Evolutionary conservation across 2,329 filamentous ascomycete genomes (phyloP).

Genomic region (Botrytis squamosa): DNA sequence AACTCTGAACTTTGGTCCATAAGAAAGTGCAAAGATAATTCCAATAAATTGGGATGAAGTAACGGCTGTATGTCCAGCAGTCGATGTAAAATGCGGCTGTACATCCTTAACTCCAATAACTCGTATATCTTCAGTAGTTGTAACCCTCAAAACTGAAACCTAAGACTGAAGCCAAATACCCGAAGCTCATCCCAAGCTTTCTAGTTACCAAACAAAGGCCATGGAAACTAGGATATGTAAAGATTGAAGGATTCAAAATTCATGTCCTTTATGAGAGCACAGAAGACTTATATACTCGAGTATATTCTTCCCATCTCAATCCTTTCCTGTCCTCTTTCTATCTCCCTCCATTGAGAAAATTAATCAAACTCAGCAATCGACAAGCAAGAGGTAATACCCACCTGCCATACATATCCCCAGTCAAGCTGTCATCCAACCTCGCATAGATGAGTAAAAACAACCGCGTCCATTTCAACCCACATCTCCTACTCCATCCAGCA

Average conservation of each 20-base stretch:
- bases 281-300: not conserved
- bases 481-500: not conserved
- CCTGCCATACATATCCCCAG: not conserved
- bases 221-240: not conserved
- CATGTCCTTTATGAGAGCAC: not conserved
- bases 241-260: not conserved
- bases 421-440: not conserved
- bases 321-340: not conserved
- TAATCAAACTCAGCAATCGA: not conserved
- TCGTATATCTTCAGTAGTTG: not conserved
- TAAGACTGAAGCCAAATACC: not conserved
- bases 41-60: not conserved
- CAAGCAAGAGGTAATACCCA: not conserved
- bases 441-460: not conserved
- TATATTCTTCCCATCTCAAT: not conserved
- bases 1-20: not conserved
- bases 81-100: not conserved
- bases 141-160: not conserved
- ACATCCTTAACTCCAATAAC: not conserved
- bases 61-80: not conserved
- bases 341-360: not conserved
- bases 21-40: not conserved
- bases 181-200: not conserved
- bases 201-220: not conserved
- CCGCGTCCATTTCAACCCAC: not conserved